A percentile compares a stretch with the other conserved stretches of the same genome.
phyloP scores from a whole-genome alignment of 1,284 basidiomycete genomes.

The Pseudozyma hubeiensis region DNA sequence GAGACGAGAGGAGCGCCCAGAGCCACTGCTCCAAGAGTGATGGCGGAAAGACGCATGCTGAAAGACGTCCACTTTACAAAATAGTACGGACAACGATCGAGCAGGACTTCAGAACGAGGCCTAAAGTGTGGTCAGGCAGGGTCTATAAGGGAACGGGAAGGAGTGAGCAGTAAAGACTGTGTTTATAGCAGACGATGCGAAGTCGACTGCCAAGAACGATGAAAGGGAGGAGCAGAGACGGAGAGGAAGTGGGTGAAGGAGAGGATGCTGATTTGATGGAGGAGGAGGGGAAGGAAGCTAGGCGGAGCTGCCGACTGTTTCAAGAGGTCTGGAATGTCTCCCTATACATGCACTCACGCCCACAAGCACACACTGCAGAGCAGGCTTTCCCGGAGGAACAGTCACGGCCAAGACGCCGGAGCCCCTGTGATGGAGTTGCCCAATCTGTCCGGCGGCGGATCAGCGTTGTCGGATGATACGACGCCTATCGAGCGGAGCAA shows the following conservation, averaged over 20 bases:
- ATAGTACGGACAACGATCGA: not conserved
- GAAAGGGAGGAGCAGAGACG: slow-evolving; percentile 7
- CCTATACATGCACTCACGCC: too few species aligned
- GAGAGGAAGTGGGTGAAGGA: not conserved
- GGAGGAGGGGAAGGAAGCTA: not conserved
- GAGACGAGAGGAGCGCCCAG: slow-evolving; percentile 41
- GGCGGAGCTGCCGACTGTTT: slow-evolving; percentile 18
- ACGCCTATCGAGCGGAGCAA: not conserved
- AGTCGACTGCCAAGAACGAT: slow-evolving; percentile 17
- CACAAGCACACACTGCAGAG: too few species aligned
- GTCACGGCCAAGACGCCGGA: slow-evolving; percentile 26
- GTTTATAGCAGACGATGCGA: slow-evolving; percentile 12
- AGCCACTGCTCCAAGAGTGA: slow-evolving; percentile 44
- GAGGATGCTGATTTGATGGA: not conserved
- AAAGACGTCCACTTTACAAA: not conserved
- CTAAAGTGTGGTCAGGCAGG: not conserved
- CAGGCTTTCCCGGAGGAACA: not conserved
- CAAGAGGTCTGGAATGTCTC: too few species aligned
- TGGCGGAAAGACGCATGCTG: slow-evolving; percentile 42
- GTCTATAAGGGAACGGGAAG: slow-evolving; percentile 11
- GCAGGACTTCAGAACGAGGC: not conserved
- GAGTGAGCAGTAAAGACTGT: slow-evolving; percentile 39
- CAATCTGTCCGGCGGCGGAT: not conserved
- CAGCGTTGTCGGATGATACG: slow-evolving; percentile 1
- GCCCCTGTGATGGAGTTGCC: slow-evolving; percentile 17